Evolutionary conservation across 805 yeast species (phyloP), one percentile per base, ranked within the genome.

Genomic region (Wickerhamiella vanderwaltii): DNA sequence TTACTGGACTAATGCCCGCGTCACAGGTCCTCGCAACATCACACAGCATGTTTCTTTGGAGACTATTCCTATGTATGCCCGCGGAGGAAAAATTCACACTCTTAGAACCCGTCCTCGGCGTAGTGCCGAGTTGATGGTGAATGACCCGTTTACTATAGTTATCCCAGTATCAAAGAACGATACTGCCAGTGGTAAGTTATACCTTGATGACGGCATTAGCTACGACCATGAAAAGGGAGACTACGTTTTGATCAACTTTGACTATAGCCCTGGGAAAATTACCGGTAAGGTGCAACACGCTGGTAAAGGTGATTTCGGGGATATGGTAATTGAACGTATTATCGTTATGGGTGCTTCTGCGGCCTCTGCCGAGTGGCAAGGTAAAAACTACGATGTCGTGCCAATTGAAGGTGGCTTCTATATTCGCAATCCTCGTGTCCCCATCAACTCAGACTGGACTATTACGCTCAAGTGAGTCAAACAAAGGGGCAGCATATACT

Each of bases 201-300:
- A 86, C 57, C 59, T 80, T 28, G 97, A 87, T 57, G 97, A 87
- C 59, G 95, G 94, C 12, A 81, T 77, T 50, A 67, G 87, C 0
- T 82, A 70, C 50, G 71, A 65, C 33, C 75, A 75, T 55, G 46
- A 57, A 24, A 49, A 61, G 1, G 80, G 79, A 5, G 76, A 73
- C 20, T 77, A 47, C 51, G 41, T 74, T 2, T 57, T 63, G 33
- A 53, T 73, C 1, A 51, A 63, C 1, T 66, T 82, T 25, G 34
- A 23, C 12, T 41, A 30, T n/a, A 48, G 48, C 2, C 59, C 62
- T 16, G 58, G 62, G 4, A 24, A 16, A 3, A 31, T 56, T 26
- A 12, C 18, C 3, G 45, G 42, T 24, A 34, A 11, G 13, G 51
- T 46, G 2, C 18, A 41, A 13, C 52, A 48, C 33, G 6, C 28